Evolutionary conservation across 352 stramenopile species (phyloP).

Genomic region (Phytophthora crassamura): DNA sequence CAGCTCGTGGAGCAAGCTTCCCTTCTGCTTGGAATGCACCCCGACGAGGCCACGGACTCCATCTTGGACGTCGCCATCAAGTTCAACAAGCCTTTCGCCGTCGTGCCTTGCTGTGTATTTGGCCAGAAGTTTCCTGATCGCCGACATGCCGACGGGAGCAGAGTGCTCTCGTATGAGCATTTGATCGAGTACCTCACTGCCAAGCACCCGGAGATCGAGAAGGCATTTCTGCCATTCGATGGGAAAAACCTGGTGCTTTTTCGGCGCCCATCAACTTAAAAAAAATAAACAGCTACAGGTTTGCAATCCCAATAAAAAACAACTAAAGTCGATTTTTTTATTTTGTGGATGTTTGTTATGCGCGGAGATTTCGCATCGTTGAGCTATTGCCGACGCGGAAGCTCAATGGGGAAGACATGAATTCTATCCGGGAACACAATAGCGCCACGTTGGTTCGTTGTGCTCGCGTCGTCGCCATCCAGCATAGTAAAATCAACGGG

Average conservation of each 20-base stretch:
- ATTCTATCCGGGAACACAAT: slow-evolving; percentile 46
- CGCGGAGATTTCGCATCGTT: neutral
- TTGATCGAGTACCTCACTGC: slow-evolving; percentile 79
- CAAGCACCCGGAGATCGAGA: slow-evolving; percentile 73
- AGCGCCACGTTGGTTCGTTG: slow-evolving; percentile 18
- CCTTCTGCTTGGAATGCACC: slow-evolving; percentile 94
- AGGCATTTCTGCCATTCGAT: slow-evolving; percentile 75
- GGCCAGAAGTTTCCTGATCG: slow-evolving; percentile 89
- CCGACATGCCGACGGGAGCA: slow-evolving; percentile 44
- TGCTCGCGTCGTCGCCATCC: neutral
- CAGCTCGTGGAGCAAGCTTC: slow-evolving; percentile 76
- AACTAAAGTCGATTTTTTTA: neutral
- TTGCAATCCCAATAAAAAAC: neutral
- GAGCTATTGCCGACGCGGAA: slow-evolving; percentile 18
- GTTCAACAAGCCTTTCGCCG: slow-evolving; percentile 93
- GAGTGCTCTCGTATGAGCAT: slow-evolving; percentile 81
- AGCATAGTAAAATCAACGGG: slow-evolving; percentile 43
- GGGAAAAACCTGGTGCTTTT: slow-evolving; percentile 90
- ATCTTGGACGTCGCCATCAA: slow-evolving; percentile 93
- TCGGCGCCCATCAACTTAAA: slow-evolving; percentile 21
- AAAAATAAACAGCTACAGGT: neutral
- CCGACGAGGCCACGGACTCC: slow-evolving; percentile 95
- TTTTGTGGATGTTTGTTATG: no score
- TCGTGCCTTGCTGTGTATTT: slow-evolving; percentile 98
- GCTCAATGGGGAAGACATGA: slow-evolving; percentile 30